Percentiles rank a stretch among this genome's conserved stretches.
phyloP scores from a whole-genome alignment of 2,329 filamentous ascomycete species.

The Grosmannia clavigera region DNA sequence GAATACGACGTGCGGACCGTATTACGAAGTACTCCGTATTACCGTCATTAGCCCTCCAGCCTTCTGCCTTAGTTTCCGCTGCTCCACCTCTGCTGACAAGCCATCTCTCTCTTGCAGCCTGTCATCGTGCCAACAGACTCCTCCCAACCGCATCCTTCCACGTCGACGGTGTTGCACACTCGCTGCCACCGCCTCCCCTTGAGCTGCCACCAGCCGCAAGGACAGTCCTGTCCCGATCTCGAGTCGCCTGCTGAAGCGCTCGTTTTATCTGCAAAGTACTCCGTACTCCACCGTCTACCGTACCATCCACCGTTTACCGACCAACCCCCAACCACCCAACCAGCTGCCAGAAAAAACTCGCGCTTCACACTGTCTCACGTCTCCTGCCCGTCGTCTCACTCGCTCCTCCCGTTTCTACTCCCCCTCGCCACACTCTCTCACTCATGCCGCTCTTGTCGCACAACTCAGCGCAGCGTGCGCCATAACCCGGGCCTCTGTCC shows the following conservation, averaged over 20 bases:
- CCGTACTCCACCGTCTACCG: not conserved
- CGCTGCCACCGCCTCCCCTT: too few species aligned
- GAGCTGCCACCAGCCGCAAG: too few species aligned
- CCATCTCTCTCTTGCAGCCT: not conserved
- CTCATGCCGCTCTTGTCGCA: slow-evolving; percentile 11
- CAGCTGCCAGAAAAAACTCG: not conserved
- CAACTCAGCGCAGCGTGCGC: slow-evolving; percentile 7
- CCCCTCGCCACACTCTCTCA: not conserved
- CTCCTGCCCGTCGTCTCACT: not conserved
- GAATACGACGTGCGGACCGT: too few species aligned
- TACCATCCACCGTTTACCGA: not conserved
- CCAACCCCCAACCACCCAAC: not conserved
- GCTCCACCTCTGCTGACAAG: too few species aligned
- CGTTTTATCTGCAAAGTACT: too few species aligned
- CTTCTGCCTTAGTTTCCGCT: not conserved
- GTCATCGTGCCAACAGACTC: not conserved
- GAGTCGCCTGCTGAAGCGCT: too few species aligned
- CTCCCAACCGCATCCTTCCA: not conserved
- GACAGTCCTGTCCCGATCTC: too few species aligned
- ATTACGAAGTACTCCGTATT: not conserved
- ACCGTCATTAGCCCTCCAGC: not conserved
- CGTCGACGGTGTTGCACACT: too few species aligned
- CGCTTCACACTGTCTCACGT: not conserved
- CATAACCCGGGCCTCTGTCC: slow-evolving; percentile 10
- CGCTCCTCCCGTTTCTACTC: not conserved